Base-by-base conservation (phyloP, 192 early-diverging fungal genomes). In the Podila horticola region DNA sequence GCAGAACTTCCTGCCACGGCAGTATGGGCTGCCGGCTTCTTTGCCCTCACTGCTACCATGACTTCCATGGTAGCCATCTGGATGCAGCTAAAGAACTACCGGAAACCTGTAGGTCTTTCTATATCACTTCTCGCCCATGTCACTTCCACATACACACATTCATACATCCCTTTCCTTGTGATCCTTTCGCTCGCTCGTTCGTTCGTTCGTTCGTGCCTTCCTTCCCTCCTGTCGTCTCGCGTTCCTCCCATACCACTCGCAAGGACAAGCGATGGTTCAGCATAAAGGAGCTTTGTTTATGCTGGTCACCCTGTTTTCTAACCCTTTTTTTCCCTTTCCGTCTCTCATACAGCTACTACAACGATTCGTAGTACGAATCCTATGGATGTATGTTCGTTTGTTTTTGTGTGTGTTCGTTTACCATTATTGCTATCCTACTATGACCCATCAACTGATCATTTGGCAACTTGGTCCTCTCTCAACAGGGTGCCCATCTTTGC, bases 401-500 rank as follows among this genome's bases (percentile, higher is more conserved):
- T 36, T 3, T 12, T 9, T 62, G n/a, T 4, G 8, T 36, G 11
- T 36, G 34, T 10, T 55, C 17, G 52, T 60, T 36, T 10, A 6
- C 34, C 9, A 36, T 10, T 10, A 11, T 36, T 10, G 8, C 8
- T 36, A 36, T 36, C 7, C 34, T 36, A 34, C 33, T 34, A 7
- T n/a, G 34, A 3, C 7, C 34, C 34, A 8, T 8, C 34, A 36
- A 36, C 10, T 36, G 34, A 36, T 10, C 7, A 36, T 10, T 0
- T 0, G 8, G 11, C 0, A 36, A 36, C 34, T 36, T 9, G 34
- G 11, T 36, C 8, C 11, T 36, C 34, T 10, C 10, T 36, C 34
- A 11, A 61, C 72, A 92, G 91, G 91, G 95, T 96, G 5, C 97
- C 97, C 11, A 88, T 98, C 30, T 98, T 96, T 72, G 95, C 93